Conservation (phyloP, 2,329 filamentous ascomycete species). For the Salinomyces thailandicus region DNA sequence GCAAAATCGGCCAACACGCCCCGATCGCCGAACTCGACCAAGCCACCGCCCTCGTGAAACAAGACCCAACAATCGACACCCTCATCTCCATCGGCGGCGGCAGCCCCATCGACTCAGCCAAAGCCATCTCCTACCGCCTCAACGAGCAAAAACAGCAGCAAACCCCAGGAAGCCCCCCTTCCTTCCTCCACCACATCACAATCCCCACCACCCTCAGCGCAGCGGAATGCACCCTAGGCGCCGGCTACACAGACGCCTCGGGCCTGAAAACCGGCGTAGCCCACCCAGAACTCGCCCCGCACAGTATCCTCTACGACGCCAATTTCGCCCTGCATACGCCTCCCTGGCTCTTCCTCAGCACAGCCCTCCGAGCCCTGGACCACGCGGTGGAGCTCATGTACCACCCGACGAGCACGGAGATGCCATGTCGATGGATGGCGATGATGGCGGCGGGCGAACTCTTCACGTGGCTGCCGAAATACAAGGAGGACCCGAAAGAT, state of each 20-base stretch:
- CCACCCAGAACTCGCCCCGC: slow-evolving; percentile 33
- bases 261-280: slow-evolving; percentile 42
- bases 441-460: slow-evolving; percentile 37
- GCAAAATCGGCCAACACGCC: slow-evolving; percentile 46
- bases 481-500: slow-evolving; percentile 36
- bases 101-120: slow-evolving; percentile 43
- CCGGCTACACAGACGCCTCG: slow-evolving; percentile 41
- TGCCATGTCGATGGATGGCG: slow-evolving; percentile 38
- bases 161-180: no score
- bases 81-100: slow-evolving; percentile 47
- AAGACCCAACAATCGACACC: slow-evolving; percentile 41
- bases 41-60: slow-evolving; percentile 37
- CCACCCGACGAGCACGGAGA: slow-evolving; percentile 41
- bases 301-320: slow-evolving; percentile 45
- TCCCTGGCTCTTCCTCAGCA: slow-evolving; percentile 39
- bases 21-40: slow-evolving; percentile 45
- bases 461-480: slow-evolving; percentile 39
- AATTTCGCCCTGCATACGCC: slow-evolving; percentile 44
- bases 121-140: slow-evolving; percentile 36
- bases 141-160: slow-evolving; percentile 30
- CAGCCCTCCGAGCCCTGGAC: slow-evolving; percentile 44
- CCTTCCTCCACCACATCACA: slow-evolving; percentile 36
- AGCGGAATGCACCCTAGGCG: slow-evolving; percentile 44
- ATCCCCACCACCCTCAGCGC: slow-evolving; percentile 43
- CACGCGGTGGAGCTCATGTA: slow-evolving; percentile 47